A percentile compares a stretch with the other conserved stretches of the same genome.
These are phyloP conservation scores for Lactifluus pinguis DNA, from an alignment of 768 basidiomycete species.

Conservation along the genomic window DNA sequence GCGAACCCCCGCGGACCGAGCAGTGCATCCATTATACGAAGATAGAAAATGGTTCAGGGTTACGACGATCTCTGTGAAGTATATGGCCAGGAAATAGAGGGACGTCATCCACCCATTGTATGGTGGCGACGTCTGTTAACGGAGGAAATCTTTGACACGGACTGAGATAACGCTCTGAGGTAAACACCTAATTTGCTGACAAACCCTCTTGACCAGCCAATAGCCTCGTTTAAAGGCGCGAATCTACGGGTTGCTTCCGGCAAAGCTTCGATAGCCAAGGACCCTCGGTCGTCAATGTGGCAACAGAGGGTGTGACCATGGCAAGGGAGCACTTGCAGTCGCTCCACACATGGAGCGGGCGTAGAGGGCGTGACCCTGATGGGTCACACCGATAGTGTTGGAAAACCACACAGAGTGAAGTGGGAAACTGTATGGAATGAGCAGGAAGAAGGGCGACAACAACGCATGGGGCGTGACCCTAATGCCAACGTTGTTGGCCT, in stretches of 20 bases:
- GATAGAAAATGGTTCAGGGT: not conserved
- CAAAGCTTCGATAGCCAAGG: not conserved
- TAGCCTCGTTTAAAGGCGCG: not conserved
- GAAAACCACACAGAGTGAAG: no score
- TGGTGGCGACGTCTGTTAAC: not conserved
- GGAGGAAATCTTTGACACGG: not conserved
- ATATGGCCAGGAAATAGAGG: not conserved
- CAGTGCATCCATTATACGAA: not conserved
- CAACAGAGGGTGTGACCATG: no score
- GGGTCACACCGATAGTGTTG: no score
- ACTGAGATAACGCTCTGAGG: not conserved
- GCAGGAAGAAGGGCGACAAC: no score
- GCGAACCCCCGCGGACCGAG: not conserved
- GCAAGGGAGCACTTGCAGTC: no score
- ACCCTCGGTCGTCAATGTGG: constrained; percentile 3
- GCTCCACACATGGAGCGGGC: no score
- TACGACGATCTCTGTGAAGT: not conserved
- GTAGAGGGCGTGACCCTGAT: no score
- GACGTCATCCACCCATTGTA: not conserved
- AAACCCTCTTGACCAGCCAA: not conserved
- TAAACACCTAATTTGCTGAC: not conserved
- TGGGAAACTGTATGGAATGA: no score
- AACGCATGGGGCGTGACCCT: no score
- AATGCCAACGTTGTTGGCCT: no score
- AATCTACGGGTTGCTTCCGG: not conserved